Percentiles rank a stretch among this genome's conserved stretches.
These are phyloP conservation scores for Mucor velutinosus DNA, from an alignment of 371 early-diverging fungal genomes.

Conservation along the genomic window DNA sequence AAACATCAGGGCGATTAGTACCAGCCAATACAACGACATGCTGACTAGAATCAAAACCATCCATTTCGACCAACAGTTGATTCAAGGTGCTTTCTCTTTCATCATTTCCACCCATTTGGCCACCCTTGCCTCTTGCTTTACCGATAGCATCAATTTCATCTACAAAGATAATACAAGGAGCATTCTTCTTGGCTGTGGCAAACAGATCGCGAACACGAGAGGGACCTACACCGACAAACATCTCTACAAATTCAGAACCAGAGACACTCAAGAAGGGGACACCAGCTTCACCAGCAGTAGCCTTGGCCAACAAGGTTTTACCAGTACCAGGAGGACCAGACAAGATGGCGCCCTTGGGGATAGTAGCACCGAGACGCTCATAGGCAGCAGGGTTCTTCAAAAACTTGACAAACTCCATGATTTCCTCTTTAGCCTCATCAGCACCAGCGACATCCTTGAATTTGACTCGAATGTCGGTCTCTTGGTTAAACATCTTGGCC, in stretches of 20 bases:
- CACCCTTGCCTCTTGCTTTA: constrained; percentile 93
- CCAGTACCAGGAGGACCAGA: constrained; percentile 98
- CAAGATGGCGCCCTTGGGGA: constrained; percentile 99
- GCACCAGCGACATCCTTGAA: constrained; percentile 99
- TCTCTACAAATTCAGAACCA: constrained; percentile 99
- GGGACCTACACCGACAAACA: constrained; percentile 99
- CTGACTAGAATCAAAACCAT: constrained; percentile 90
- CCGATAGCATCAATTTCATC: constrained; percentile 99
- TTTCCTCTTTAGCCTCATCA: constrained; percentile 99
- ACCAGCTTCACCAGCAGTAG: constrained; percentile 98
- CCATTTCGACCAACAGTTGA: constrained; percentile 99
- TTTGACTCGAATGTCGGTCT: constrained; percentile 91
- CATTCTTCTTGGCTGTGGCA: constrained; percentile 94
- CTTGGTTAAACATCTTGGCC: constrained; percentile 96
- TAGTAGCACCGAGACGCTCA: constrained; percentile 98
- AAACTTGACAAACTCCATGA: constrained; percentile 99
- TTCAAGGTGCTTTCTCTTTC: constrained; percentile 98
- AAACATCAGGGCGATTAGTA: constrained; percentile 91
- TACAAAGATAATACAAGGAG: constrained; percentile 99
- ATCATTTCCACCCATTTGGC: constrained; percentile 94
- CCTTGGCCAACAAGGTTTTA: constrained; percentile 98
- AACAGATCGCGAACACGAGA: constrained; percentile 97
- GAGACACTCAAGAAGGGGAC: constrained; percentile 97
- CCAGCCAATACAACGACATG: constrained; percentile 95
- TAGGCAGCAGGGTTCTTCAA: constrained; percentile 97